Evolutionary conservation across 176 grass and related monocot genomes (phyloP).

Genomic region (Oryza nivara): DNA sequence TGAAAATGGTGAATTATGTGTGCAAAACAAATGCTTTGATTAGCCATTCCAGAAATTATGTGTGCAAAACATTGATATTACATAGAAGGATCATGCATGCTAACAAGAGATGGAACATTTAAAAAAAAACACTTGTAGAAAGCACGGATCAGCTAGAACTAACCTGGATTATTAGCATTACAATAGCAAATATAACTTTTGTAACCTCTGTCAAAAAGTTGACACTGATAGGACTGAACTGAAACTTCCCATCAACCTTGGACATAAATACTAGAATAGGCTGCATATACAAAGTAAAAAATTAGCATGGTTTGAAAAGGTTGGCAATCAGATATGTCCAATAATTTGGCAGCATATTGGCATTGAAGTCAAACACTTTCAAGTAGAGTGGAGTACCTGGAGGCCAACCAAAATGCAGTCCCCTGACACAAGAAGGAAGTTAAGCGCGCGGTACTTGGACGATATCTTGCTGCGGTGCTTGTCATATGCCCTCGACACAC

Average conservation of each 20-base stretch:
- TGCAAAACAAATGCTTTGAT: not conserved
- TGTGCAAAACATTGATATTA: conserved; percentile 12
- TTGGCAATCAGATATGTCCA: not conserved
- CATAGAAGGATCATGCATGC: not conserved
- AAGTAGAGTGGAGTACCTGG: conserved; percentile 57
- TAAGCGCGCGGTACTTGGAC: conserved; percentile 68
- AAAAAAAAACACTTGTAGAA: conserved; percentile 34
- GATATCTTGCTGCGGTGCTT: conserved; percentile 88
- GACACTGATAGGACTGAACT: conserved; percentile 93
- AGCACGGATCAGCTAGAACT: conserved; percentile 37
- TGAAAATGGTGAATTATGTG: conserved; percentile 12
- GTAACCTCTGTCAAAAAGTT: conserved; percentile 91
- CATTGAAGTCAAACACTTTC: conserved; percentile 12
- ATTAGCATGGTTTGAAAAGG: conserved; percentile 18
- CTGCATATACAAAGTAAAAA: conserved; percentile 54
- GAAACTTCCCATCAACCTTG: conserved; percentile 97
- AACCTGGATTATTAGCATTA: conserved; percentile 94
- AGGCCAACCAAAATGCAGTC: conserved; percentile 92
- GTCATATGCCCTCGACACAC: conserved; percentile 82
- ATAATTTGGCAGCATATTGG: conserved; percentile 8
- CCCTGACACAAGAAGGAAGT: conserved; percentile 74
- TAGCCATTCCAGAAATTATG: conserved; percentile 19
- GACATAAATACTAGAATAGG: conserved; percentile 98
- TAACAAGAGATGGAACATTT: conserved; percentile 16
- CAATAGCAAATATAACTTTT: conserved; percentile 88